Evolutionary conservation across 768 basidiomycete genomes (phyloP).

Genomic region (Leucocoprinus leucothites): DNA sequence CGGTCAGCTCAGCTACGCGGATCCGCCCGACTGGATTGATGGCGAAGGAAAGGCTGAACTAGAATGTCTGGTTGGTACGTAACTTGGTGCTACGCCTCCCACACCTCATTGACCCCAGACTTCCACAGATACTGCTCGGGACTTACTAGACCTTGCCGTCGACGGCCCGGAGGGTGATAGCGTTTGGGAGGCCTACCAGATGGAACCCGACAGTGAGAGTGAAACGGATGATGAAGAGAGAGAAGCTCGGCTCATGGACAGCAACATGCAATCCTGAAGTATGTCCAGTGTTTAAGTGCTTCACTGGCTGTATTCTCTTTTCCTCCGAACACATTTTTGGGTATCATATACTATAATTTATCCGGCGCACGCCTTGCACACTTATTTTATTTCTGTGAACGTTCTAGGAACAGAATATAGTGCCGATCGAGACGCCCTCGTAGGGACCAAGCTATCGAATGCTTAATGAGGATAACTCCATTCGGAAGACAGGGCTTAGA

Average conservation of each 20-base stretch:
- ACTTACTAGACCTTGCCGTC: conserved; percentile 63
- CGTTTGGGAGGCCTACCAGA: conserved; percentile 60
- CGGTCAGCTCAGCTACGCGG: conserved; percentile 70
- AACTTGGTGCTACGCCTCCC: neutral
- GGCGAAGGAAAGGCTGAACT: conserved; percentile 35
- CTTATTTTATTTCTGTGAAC: neutral
- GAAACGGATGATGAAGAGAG: conserved; percentile 57
- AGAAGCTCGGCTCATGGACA: conserved; percentile 45
- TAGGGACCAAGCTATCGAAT: conserved; percentile 42
- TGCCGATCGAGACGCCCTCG: conserved; percentile 54
- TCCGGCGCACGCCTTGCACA: neutral
- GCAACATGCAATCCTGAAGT: conserved; percentile 11
- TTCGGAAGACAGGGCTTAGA: neutral
- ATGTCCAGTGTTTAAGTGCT: no score
- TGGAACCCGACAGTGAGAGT: conserved; percentile 37
- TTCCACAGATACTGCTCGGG: conserved; percentile 52
- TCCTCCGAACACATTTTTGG: neutral
- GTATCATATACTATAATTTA: neutral
- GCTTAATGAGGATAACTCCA: neutral
- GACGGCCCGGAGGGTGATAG: conserved; percentile 70
- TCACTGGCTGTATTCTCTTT: neutral
- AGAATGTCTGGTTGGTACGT: conserved; percentile 46
- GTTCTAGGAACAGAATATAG: conserved; percentile 30
- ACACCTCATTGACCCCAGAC: conserved; percentile 3
- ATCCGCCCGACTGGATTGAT: conserved; percentile 59